Evolutionary conservation across 345 rosid species (phyloP).

Genomic region (Euphorbia pulcherrima): DNA sequence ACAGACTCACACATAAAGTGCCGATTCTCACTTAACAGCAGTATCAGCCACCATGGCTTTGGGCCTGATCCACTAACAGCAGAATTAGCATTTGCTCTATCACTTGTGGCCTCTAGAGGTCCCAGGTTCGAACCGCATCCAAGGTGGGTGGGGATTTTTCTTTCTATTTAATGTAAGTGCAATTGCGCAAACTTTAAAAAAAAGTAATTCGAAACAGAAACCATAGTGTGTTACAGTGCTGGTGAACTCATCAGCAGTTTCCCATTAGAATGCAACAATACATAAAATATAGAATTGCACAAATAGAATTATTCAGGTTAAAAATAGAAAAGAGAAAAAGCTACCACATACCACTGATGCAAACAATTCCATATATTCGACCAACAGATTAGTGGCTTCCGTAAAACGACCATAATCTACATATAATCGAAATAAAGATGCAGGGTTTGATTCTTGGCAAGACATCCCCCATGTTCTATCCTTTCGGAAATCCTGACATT

Average conservation of each 20-base stretch:
- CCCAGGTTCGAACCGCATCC: no score
- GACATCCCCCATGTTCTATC: slow-evolving; percentile 73
- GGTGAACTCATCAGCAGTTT: background rate
- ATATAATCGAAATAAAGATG: slow-evolving; percentile 71
- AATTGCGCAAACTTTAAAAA: no score
- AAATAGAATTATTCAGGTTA: background rate
- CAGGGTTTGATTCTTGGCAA: slow-evolving; percentile 70
- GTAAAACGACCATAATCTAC: slow-evolving; percentile 68
- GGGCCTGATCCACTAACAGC: no score
- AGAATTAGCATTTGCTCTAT: no score
- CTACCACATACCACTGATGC: slow-evolving; percentile 63
- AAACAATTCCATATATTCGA: slow-evolving; percentile 66
- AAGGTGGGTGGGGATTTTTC: no score
- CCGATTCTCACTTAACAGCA: no score
- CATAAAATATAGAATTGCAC: background rate
- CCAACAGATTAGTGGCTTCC: slow-evolving; percentile 76
- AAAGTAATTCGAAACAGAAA: background rate
- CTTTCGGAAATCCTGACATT: slow-evolving; percentile 50
- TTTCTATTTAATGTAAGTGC: no score
- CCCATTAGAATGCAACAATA: background rate
- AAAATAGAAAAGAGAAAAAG: slow-evolving; percentile 7
- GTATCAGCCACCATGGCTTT: no score
- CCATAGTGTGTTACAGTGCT: background rate
- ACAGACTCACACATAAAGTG: no score
- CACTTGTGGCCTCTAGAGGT: no score